Conservation (phyloP, 768 basidiomycete genomes). For the Suillus subalutaceus region DNA sequence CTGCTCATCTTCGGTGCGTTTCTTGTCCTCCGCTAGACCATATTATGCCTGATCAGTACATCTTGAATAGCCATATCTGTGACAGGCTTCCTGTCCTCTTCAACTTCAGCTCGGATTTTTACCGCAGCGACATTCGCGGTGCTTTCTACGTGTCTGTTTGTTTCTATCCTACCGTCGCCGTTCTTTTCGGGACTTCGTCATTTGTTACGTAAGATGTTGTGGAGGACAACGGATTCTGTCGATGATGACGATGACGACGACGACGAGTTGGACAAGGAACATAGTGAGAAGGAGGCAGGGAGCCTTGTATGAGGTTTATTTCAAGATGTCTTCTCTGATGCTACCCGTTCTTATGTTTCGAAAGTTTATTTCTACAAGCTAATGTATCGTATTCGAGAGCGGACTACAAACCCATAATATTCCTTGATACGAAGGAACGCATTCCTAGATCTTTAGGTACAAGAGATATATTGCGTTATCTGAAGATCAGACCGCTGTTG, state of each 20-base stretch:
- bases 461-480: background rate
- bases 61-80: background rate
- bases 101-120: background rate
- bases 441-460: background rate
- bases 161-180: background rate
- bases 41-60: background rate
- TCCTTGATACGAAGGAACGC: background rate
- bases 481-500: no score
- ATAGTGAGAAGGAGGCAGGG: background rate
- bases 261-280: background rate
- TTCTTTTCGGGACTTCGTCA: background rate
- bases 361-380: background rate
- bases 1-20: conserved; percentile 1
- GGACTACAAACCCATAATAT: background rate
- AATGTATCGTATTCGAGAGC: background rate
- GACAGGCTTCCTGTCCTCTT: conserved; percentile 4
- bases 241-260: background rate
- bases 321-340: background rate
- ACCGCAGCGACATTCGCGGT: conserved; percentile 1
- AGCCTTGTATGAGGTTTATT: background rate
- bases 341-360: background rate
- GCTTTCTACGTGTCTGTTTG: background rate
- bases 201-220: background rate
- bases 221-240: no score
- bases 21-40: background rate